A percentile compares a stretch with the other conserved stretches of the same genome.
These are phyloP conservation scores for Trichomonascus vanleenenianus DNA, from an alignment of 805 yeast genomes.

Conservation along the genomic window DNA sequence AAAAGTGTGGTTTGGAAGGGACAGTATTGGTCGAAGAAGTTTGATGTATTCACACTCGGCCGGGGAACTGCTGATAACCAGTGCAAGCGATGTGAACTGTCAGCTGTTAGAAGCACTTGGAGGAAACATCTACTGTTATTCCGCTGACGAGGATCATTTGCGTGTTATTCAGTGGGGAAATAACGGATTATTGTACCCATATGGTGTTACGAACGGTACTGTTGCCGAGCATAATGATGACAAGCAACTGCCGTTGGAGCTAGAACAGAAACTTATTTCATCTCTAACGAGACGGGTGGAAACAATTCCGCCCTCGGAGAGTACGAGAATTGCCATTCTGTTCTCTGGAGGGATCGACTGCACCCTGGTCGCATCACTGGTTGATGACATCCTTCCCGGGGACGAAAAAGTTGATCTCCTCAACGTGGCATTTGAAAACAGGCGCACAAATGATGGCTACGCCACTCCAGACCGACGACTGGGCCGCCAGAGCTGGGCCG, in stretches of 20 bases:
- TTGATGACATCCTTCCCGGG: slow-evolving; percentile 22
- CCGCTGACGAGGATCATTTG: not conserved
- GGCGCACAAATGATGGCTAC: slow-evolving; percentile 49
- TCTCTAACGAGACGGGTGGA: not conserved
- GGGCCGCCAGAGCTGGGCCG: slow-evolving; percentile 55
- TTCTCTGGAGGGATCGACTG: slow-evolving; percentile 97
- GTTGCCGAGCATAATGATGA: not conserved
- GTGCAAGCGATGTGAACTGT: slow-evolving; percentile 28
- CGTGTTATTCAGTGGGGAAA: not conserved
- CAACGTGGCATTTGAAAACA: slow-evolving; percentile 89
- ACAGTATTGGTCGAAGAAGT: slow-evolving; percentile 73
- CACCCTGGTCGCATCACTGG: slow-evolving; percentile 55
- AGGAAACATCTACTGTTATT: slow-evolving; percentile 40
- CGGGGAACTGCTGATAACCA: slow-evolving; percentile 39
- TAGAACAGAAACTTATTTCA: not conserved
- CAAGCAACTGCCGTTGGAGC: not conserved
- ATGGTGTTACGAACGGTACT: not conserved
- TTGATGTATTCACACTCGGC: slow-evolving; percentile 38
- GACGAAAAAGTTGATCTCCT: slow-evolving; percentile 53
- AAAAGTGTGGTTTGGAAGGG: slow-evolving; percentile 72
- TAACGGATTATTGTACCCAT: not conserved
- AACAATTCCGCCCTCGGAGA: not conserved
- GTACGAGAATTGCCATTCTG: slow-evolving; percentile 44
- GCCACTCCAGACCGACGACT: slow-evolving; percentile 84
- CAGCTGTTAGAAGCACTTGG: slow-evolving; percentile 44